Conservation (phyloP, 2,329 filamentous ascomycete species). For the Botrytis squamosa region DNA sequence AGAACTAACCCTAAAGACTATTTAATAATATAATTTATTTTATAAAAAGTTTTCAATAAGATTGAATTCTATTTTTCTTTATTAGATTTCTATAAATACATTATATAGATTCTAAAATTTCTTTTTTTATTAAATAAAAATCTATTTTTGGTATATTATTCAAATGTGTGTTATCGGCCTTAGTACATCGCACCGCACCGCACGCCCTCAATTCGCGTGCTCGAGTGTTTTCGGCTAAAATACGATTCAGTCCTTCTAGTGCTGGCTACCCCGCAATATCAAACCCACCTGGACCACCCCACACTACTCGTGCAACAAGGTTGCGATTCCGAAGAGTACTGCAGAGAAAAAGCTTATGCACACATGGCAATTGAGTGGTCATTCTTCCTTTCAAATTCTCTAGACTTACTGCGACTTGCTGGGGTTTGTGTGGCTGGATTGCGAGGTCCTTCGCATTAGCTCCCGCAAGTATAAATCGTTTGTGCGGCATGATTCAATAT, state of each 20-base stretch:
- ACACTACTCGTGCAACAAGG: neutral
- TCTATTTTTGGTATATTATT: too few species aligned
- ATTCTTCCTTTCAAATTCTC: neutral
- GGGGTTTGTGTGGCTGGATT: neutral
- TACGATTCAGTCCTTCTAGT: neutral
- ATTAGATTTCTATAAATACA: too few species aligned
- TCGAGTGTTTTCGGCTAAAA: neutral
- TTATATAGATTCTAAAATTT: too few species aligned
- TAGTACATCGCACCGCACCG: neutral
- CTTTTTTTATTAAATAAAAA: too few species aligned
- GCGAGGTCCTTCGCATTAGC: neutral
- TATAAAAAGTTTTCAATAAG: too few species aligned
- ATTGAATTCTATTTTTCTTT: too few species aligned
- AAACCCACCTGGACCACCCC: neutral
- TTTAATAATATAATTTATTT: too few species aligned
- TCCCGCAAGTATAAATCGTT: neutral
- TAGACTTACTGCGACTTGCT: neutral
- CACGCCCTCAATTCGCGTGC: neutral
- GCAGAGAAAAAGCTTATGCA: neutral
- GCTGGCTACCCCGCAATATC: conserved; percentile 4
- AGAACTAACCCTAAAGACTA: too few species aligned
- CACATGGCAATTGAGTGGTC: conserved; percentile 3
- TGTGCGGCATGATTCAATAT: neutral
- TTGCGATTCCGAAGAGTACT: conserved; percentile 7
- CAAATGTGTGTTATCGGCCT: too few species aligned